A percentile compares a stretch with the other conserved stretches of the same genome.
Evolutionary conservation across 2,329 filamentous ascomycete species (phyloP).

Genomic region (Cucurbitaria berberidis): DNA sequence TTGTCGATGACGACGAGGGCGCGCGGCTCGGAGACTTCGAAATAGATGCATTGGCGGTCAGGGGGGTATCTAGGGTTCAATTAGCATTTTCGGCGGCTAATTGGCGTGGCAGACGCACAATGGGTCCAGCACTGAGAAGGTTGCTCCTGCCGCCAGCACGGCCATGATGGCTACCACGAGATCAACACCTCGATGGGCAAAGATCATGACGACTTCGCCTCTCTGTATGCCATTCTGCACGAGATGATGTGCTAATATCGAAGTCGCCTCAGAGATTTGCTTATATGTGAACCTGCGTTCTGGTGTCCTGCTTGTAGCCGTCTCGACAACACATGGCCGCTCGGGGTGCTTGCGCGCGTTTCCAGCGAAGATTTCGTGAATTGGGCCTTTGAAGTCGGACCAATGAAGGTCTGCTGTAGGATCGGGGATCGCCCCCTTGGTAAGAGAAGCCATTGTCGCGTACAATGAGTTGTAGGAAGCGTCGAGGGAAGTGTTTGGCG

Average conservation of each 20-base stretch:
- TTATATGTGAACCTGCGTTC: constrained; percentile 78
- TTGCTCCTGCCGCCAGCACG: constrained; percentile 63
- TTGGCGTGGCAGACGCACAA: constrained; percentile 56
- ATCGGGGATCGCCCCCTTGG: constrained; percentile 59
- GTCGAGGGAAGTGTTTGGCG: constrained; percentile 13
- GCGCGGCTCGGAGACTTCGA: constrained; percentile 77
- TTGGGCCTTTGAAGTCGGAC: constrained; percentile 69
- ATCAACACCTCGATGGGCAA: constrained; percentile 81
- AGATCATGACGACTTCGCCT: constrained; percentile 94
- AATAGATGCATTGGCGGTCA: constrained; percentile 79
- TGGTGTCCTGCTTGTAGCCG: constrained; percentile 59
- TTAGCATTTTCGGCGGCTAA: constrained; percentile 6
- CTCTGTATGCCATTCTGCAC: constrained; percentile 72
- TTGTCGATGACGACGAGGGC: constrained; percentile 76
- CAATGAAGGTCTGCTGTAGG: constrained; percentile 72
- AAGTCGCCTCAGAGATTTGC: constrained; percentile 86
- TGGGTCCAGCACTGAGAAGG: constrained; percentile 75
- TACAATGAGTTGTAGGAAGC: constrained; percentile 22
- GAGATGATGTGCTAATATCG: constrained; percentile 79
- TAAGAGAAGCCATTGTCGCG: constrained; percentile 37
- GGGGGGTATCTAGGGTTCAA: constrained; percentile 69
- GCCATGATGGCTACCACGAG: constrained; percentile 83
- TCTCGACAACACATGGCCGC: constrained; percentile 71
- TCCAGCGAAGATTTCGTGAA: constrained; percentile 71
- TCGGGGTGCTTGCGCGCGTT: constrained; percentile 74